Evolutionary conservation across 192 early-diverging fungal genomes (phyloP), one percentile per base, ranked within the genome.

Genomic region (Umbelopsis sp.): DNA sequence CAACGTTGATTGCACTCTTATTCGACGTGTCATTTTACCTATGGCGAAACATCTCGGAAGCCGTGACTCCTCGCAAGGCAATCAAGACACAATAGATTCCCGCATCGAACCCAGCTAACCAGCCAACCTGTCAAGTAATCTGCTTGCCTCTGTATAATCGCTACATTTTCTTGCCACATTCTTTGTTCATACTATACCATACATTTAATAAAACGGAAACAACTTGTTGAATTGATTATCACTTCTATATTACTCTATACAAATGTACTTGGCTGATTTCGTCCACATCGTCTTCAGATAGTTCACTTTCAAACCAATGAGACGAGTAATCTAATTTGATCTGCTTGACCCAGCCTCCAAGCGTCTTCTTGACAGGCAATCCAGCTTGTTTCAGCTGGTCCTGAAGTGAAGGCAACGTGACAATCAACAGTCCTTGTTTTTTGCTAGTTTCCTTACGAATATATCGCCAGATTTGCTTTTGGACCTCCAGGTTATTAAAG

Each of bases 311-410:
- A 69, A 78, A 83, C 66, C 78, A 75, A 50, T 77, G 78, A 9
- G 75, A 72, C 0, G 73, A 73, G 26, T 79, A 76, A 8, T 72
- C 72, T 36, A 88, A 45, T 34, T 81, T 82, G 56, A 87, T 62
- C 68, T 87, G 85, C 49, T 77, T 79, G 32, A 87, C 67, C 85
- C 85, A 87, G 2, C 76, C 76, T 24, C 67, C 53, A 72, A 78
- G 52, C 3, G 81, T 71, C 31, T 80, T 81, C 17, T 79, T 74
- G 16, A 83, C 69, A 4, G 82, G 80, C 6, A 87, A 66, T 36
- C 83, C 84, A 22, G 84, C 85, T 69, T 86, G 85, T 70, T 77
- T 81, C 31, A 88, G 76, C 29, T 88, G 87, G n/a, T 83, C 87
- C 53, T 88, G 75, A 12, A 88, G 73, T 38, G 84, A 82, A 12